These are phyloP conservation scores for Penicillium sp. DNA, from an alignment of 2,329 filamentous ascomycete genomes.

Conservation along the genomic window DNA sequence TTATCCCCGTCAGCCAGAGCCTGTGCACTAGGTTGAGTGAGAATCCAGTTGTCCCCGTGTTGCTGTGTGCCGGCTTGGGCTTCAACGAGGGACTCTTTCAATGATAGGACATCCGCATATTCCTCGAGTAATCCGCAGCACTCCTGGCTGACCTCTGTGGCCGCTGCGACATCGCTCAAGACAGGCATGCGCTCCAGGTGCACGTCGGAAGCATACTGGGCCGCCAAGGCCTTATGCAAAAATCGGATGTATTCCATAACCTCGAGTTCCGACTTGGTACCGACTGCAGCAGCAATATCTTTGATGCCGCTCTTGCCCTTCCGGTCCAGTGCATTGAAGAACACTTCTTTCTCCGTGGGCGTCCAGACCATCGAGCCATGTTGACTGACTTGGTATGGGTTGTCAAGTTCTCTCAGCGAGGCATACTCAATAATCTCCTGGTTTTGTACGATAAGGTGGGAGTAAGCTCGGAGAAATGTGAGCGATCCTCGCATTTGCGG, in stretches of 20 bases:
- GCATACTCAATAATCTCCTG: conserved; percentile 43
- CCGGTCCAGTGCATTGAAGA: conserved; percentile 65
- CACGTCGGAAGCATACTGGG: conserved; percentile 39
- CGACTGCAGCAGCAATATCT: conserved; percentile 62
- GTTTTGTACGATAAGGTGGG: conserved; percentile 54
- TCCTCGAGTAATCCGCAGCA: conserved; percentile 66
- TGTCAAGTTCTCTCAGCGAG: conserved; percentile 7
- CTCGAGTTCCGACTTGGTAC: conserved; percentile 72
- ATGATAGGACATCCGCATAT: conserved; percentile 64
- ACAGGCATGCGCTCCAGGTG: conserved; percentile 39
- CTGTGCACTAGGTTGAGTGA: conserved; percentile 46
- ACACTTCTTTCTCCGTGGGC: conserved; percentile 63
- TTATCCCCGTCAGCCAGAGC: conserved; percentile 31
- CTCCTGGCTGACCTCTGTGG: conserved; percentile 66
- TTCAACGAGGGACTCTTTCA: conserved; percentile 64
- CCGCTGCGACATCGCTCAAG: conserved; percentile 64
- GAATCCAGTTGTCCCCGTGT: conserved; percentile 66
- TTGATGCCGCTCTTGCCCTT: conserved; percentile 62
- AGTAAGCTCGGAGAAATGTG: conserved; percentile 53
- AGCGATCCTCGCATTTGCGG: conserved; percentile 27
- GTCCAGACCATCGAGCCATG: conserved; percentile 72
- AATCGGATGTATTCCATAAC: conserved; percentile 67
- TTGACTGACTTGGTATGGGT: conserved; percentile 51
- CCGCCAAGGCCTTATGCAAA: conserved; percentile 53
- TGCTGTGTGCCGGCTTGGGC: conserved; percentile 57